Conservation (phyloP, 2,329 filamentous ascomycete species). For the Talaromyces piceae region DNA sequence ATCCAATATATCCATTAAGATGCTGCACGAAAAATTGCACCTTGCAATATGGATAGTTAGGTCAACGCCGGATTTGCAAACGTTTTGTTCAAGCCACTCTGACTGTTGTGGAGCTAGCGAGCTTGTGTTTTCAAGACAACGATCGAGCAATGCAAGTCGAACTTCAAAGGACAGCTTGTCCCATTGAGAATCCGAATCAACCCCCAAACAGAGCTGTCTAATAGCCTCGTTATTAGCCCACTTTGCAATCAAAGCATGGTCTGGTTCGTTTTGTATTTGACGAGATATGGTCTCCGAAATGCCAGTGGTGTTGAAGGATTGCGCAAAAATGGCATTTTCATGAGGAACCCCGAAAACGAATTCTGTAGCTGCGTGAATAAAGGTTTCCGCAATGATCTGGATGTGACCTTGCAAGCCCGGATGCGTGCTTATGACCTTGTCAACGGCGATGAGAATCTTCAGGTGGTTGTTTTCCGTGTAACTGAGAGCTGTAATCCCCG, state of each 20-base stretch:
- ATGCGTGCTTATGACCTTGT: constrained; percentile 21
- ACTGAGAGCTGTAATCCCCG: constrained; percentile 29
- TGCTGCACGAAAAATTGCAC: constrained; percentile 42
- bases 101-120: constrained; percentile 34
- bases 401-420: constrained; percentile 30
- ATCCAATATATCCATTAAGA: constrained; percentile 25
- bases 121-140: constrained; percentile 39
- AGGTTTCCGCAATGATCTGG: constrained; percentile 31
- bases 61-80: constrained; percentile 29
- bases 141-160: constrained; percentile 38
- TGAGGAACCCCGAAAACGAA: constrained; percentile 28
- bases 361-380: constrained; percentile 32
- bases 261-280: constrained; percentile 28
- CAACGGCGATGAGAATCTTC: constrained; percentile 26
- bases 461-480: constrained; percentile 22
- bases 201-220: constrained; percentile 41
- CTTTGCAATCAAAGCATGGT: constrained; percentile 32
- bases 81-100: constrained; percentile 37
- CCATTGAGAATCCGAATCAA: constrained; percentile 46
- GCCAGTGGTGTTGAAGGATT: constrained; percentile 25
- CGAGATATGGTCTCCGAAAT: constrained; percentile 28
- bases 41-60: constrained; percentile 41
- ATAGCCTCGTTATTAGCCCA: constrained; percentile 42
- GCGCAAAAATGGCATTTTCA: constrained; percentile 29
- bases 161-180: constrained; percentile 42